Percentiles rank a stretch among this genome's conserved stretches.
These are phyloP conservation scores for Oryza coarctata DNA, from an alignment of 176 grass and related monocot genomes.

Conservation along the genomic window DNA sequence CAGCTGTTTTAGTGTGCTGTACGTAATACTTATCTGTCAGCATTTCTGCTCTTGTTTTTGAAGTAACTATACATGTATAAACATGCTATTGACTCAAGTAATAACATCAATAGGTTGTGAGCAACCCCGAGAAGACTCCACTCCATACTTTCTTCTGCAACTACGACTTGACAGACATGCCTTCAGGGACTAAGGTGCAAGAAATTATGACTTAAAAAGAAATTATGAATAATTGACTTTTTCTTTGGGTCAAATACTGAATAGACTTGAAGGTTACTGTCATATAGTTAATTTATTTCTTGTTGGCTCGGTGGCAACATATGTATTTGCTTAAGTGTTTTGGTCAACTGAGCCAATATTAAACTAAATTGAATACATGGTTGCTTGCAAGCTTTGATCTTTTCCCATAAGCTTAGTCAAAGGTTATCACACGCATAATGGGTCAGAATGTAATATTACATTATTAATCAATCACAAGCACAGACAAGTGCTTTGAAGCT, in stretches of 20 bases:
- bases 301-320: background rate
- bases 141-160: constrained; percentile 96
- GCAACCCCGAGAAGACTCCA: constrained; percentile 97
- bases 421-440: constrained; percentile 12
- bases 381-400: background rate
- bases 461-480: background rate
- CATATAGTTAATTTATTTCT: background rate
- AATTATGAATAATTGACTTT: background rate
- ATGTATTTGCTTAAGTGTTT: background rate
- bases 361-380: background rate
- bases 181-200: constrained; percentile 85
- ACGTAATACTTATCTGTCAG: background rate
- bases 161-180: constrained; percentile 98
- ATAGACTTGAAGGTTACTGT: background rate
- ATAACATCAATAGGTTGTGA: constrained; percentile 68
- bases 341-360: background rate
- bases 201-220: background rate
- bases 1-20: background rate
- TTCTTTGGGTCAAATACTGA: background rate
- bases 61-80: background rate
- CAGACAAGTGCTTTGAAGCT: background rate
- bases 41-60: background rate
- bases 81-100: background rate
- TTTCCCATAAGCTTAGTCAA: background rate
- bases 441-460: background rate